Conservation (phyloP, 1,284 basidiomycete genomes). For the Baeospora myosura region DNA sequence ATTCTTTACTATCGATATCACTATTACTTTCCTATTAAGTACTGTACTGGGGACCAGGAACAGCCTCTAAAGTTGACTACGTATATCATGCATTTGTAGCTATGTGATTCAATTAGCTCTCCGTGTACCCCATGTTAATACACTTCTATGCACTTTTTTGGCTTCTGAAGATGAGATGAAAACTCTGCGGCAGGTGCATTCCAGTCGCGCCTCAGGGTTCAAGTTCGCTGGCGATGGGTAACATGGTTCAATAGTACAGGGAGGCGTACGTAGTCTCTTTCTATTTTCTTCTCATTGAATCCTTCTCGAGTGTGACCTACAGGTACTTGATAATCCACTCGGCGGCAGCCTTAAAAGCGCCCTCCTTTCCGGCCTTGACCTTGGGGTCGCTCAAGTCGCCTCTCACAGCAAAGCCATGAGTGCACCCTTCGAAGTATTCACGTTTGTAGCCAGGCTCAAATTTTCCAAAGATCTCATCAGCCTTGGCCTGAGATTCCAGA, state of each 20-base stretch:
- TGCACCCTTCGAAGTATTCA: conserved; percentile 46
- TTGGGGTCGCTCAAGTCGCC: conserved; percentile 40
- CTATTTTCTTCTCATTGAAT: conserved; percentile 1
- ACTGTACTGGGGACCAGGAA: too few relatives aligned
- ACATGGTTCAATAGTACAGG: background rate
- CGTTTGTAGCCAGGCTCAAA: conserved; percentile 53
- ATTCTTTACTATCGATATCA: too few relatives aligned
- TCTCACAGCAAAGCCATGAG: conserved; percentile 57
- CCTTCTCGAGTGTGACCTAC: conserved; percentile 14
- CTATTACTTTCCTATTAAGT: too few relatives aligned
- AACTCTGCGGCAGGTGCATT: background rate
- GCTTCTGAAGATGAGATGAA: background rate
- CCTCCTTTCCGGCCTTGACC: conserved; percentile 58
- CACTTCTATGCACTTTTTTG: too few relatives aligned
- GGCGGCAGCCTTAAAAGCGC: conserved; percentile 47
- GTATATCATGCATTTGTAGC: too few relatives aligned
- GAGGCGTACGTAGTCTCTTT: background rate
- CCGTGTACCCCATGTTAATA: too few relatives aligned
- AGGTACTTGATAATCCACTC: conserved; percentile 40
- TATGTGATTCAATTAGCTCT: too few relatives aligned
- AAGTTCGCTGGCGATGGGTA: too few relatives aligned
- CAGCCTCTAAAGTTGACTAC: too few relatives aligned
- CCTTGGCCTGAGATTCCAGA: conserved; percentile 33
- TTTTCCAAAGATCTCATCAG: conserved; percentile 50
- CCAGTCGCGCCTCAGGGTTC: too few relatives aligned